These are phyloP conservation scores for Cylindrotheca closterium DNA, from an alignment of 108 stramenopile genomes.

Conservation along the genomic window DNA sequence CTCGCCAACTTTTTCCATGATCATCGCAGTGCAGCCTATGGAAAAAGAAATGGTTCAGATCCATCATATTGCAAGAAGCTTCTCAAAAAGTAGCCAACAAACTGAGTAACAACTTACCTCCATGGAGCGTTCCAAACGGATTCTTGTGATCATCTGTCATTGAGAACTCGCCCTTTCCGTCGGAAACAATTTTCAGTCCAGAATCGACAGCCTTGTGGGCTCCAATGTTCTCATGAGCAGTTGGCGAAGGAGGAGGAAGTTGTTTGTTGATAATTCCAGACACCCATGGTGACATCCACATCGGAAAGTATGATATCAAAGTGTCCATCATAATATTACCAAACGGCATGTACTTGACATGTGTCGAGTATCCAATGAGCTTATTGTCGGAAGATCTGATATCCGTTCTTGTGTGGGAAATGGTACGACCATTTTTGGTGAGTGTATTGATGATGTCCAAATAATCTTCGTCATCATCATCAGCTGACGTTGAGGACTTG, in stretches of 20 bases:
- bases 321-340: slow-evolving; percentile 1
- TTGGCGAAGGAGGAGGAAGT: not conserved
- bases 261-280: not conserved
- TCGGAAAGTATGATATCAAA: not conserved
- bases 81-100: too few relatives aligned
- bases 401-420: slow-evolving; percentile 20
- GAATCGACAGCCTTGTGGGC: not conserved
- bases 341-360: slow-evolving; percentile 34
- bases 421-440: slow-evolving; percentile 20
- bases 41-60: too few relatives aligned
- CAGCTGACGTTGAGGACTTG: not conserved
- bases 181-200: slow-evolving; percentile 1
- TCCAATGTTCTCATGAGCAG: not conserved
- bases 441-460: slow-evolving; percentile 25
- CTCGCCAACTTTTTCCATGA: slow-evolving; percentile 10
- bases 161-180: slow-evolving; percentile 5
- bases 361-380: slow-evolving; percentile 12
- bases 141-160: slow-evolving; percentile 19
- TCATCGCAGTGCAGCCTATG: slow-evolving; percentile 18
- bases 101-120: too few relatives aligned
- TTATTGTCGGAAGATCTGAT: slow-evolving; percentile 1
- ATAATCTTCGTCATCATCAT: not conserved
- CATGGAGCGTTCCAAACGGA: slow-evolving; percentile 26
- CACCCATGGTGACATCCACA: not conserved
- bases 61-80: too few relatives aligned